These are phyloP conservation scores for Lachnellula arida DNA, from an alignment of 2,329 filamentous ascomycete genomes.

Conservation along the genomic window DNA sequence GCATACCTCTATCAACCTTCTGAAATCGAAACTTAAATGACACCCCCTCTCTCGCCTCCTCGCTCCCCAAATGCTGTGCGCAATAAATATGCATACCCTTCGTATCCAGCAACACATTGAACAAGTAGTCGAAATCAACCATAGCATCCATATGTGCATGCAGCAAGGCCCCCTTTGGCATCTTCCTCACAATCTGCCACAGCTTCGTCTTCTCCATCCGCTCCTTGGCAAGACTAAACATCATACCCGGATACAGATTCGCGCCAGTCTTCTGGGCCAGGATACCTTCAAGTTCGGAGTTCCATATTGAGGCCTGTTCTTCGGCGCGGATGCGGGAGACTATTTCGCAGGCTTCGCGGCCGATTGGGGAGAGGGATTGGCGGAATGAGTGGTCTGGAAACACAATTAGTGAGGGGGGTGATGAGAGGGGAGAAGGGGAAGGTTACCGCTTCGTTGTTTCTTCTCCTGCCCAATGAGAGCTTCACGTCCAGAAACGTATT, in stretches of 20 bases:
- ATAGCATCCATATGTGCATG: constrained; percentile 91
- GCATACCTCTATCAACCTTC: constrained; percentile 35
- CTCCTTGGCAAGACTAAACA: constrained; percentile 84
- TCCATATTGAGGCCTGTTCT: constrained; percentile 76
- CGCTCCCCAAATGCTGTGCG: constrained; percentile 49
- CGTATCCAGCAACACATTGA: constrained; percentile 65
- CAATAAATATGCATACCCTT: constrained; percentile 69
- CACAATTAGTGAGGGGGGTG: constrained; percentile 29
- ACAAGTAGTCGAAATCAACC: constrained; percentile 78
- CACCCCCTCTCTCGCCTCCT: constrained; percentile 49
- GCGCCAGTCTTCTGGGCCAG: constrained; percentile 58
- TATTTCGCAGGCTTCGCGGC: constrained; percentile 71
- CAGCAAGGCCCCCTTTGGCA: constrained; percentile 85
- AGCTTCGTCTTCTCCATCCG: constrained; percentile 79
- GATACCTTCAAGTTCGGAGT: constrained; percentile 63
- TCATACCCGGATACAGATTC: constrained; percentile 81
- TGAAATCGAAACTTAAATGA: constrained; percentile 59
- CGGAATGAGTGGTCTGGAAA: constrained; percentile 62
- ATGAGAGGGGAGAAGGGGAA: constrained; percentile 2
- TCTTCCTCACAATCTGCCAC: constrained; percentile 76
- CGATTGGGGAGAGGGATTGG: constrained; percentile 72
- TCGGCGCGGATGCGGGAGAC: constrained; percentile 73
- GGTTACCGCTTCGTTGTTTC: constrained; percentile 71
- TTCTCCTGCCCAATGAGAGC: constrained; percentile 77
- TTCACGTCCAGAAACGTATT: constrained; percentile 73